Evolutionary conservation across 1,284 basidiomycete species (phyloP).

Genomic region (Bjerkandera adusta): DNA sequence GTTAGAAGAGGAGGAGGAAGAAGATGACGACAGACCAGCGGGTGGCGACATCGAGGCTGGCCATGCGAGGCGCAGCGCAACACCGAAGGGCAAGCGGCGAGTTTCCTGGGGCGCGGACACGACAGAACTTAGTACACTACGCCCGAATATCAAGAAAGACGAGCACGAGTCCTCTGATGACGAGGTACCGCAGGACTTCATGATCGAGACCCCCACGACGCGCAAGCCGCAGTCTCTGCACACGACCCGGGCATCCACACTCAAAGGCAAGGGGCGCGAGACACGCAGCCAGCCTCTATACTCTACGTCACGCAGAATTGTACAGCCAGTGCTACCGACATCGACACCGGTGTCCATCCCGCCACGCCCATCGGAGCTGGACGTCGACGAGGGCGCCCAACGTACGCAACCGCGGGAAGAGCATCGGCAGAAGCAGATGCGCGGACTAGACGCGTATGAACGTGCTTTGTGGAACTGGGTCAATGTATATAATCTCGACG

Average conservation of each 20-base stretch:
- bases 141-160: constrained; percentile 65
- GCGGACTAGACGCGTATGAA: constrained; percentile 82
- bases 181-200: constrained; percentile 79
- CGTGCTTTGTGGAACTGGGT: constrained; percentile 98
- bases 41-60: constrained; percentile 53
- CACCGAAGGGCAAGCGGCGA: constrained; percentile 43
- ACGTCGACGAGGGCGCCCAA: constrained; percentile 33
- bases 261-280: constrained; percentile 38
- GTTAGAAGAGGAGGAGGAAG: constrained; percentile 65
- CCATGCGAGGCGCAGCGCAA: constrained; percentile 31
- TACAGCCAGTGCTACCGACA: constrained; percentile 34
- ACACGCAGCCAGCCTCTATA: constrained; percentile 24
- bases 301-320: constrained; percentile 21
- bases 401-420: constrained; percentile 23
- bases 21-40: constrained; percentile 40
- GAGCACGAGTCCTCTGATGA: constrained; percentile 69
- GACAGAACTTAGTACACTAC: constrained; percentile 53
- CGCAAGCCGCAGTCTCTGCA: constrained; percentile 29
- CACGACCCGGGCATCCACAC: constrained; percentile 26
- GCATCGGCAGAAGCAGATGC: constrained; percentile 48
- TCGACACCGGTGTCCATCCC: constrained; percentile 43
- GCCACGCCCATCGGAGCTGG: constrained; percentile 67
- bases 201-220: constrained; percentile 63
- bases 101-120: constrained; percentile 54
- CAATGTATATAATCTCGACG: constrained; percentile 95